Percentiles rank a stretch among this genome's conserved stretches.
Conservation (phyloP, 148 eudicot species). For the Rhododendron kiyosumense region DNA sequence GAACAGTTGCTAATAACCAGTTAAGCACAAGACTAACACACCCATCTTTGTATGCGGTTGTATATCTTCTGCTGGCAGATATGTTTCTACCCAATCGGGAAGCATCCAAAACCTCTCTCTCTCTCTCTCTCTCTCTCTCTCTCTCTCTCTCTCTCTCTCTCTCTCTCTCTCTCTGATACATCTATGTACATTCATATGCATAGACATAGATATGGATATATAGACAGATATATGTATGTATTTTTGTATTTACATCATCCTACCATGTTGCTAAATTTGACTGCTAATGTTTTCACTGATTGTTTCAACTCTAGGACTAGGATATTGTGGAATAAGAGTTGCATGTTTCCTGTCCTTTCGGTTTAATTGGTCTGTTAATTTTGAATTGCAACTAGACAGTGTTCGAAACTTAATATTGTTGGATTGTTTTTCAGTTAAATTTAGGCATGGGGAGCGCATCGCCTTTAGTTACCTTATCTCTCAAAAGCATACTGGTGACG, state of each 20-base stretch:
- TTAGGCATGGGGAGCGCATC: conserved; percentile 56
- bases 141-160: background rate
- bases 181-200: background rate
- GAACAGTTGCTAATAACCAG: background rate
- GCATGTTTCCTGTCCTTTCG: background rate
- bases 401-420: background rate
- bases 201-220: background rate
- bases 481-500: conserved; percentile 40
- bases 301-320: background rate
- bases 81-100: background rate
- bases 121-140: background rate
- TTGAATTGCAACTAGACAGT: background rate
- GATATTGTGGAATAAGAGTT: background rate
- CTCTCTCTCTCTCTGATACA: background rate
- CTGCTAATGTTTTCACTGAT: background rate
- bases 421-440: conserved; percentile 18
- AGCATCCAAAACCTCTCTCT: no score
- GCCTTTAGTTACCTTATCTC: conserved; percentile 47
- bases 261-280: background rate
- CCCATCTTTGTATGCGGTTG: background rate
- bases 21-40: background rate
- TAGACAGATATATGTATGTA: background rate
- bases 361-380: background rate
- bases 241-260: background rate
- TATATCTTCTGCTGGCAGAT: background rate